phyloP scores from a whole-genome alignment of 176 grass and related monocot genomes.

The Carex parvula region DNA sequence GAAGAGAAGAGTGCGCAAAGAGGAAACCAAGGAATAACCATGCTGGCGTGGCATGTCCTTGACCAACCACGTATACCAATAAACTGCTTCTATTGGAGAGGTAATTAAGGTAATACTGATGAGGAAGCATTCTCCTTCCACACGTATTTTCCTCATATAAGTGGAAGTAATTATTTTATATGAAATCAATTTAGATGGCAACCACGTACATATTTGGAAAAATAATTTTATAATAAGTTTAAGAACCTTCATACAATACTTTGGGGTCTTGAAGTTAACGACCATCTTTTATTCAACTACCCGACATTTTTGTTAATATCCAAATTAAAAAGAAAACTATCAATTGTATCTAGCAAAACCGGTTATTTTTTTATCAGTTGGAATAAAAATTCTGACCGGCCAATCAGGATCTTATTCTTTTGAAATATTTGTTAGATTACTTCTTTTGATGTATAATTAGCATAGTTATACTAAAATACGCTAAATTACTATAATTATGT shows the following conservation, averaged over 20 bases:
- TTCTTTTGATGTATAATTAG: too few relatives aligned
- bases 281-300: neutral
- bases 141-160: neutral
- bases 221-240: neutral
- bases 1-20: neutral
- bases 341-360: too few relatives aligned
- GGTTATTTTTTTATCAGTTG: too few relatives aligned
- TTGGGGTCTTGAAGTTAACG: conserved; percentile 2
- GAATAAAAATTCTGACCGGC: too few relatives aligned
- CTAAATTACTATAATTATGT: too few relatives aligned
- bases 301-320: too few relatives aligned
- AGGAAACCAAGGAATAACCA: neutral
- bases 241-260: neutral
- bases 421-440: too few relatives aligned
- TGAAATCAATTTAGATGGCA: neutral
- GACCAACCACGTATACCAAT: neutral
- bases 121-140: neutral
- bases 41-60: neutral
- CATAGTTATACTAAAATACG: too few relatives aligned
- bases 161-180: neutral
- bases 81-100: neutral
- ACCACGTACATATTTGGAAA: conserved; percentile 4
- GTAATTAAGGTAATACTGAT: neutral
- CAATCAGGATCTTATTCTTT: too few relatives aligned
- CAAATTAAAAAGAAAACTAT: too few relatives aligned